Evolutionary conservation across 2,329 filamentous ascomycete genomes (phyloP), one percentile per base, ranked within the genome.

Genomic region (Penicillium olsonii): DNA sequence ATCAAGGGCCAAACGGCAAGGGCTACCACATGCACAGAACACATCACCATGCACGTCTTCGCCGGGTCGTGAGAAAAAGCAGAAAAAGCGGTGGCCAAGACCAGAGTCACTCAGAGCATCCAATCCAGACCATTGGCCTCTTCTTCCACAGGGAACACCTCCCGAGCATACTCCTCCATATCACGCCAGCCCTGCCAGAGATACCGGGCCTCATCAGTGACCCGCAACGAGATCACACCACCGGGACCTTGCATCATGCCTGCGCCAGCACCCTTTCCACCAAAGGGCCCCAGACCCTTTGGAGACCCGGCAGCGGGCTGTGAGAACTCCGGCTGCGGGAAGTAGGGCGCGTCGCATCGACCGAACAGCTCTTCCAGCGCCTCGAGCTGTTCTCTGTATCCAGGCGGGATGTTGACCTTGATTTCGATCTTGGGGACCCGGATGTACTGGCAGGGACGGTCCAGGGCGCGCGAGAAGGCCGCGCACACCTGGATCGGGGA

Each of bases 61-160:
- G 51, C 55, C 45, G 41, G 47, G 53, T 59, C 52, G 48, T 53
- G 41, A 53, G 20, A 38, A 40, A 19, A 44, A 35, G 38, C 27
- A 33, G 14, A 34, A 44, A 40, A 53, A 34, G n/a, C 37, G 45
- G 24, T 44, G 42, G 37, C 45, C 42, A 18, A 46, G 15, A 17
- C 15, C 26, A 29, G 6, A 24, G 6, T n/a, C n/a, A 14, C 20
- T 55, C 52, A 74, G 44, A 74, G 56, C 92, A 96, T 97, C 94
- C 94, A 99, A 14, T 87, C 90, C 65, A 94, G 75, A 5, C 92
- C 92, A 68, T 97, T 97, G 26, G 91, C 90, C 61, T 92, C 87
- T 73, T 99, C 94, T 70, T 99, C 94, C 11, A 96, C 81, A 0
- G 90, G 90, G 63, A 97, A 97, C 22, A 95, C 91, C 68, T 97